Conservation (phyloP, 2,329 filamentous ascomycete species). For the Pseudocercospora vitis region DNA sequence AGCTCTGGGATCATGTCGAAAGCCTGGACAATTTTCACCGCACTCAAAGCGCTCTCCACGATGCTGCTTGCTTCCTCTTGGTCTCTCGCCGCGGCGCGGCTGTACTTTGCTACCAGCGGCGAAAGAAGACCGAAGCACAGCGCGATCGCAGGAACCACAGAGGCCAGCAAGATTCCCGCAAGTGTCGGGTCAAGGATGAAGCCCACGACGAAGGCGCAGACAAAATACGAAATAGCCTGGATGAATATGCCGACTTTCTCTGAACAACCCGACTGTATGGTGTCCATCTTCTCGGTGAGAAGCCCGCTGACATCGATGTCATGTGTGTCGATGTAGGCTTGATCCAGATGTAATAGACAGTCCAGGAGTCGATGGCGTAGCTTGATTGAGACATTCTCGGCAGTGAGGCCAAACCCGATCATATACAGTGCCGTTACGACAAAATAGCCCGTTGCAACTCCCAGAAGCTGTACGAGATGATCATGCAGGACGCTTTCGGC, state of each 20-base stretch:
- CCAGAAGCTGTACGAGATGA: slow-evolving; percentile 47
- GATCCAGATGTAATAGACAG: slow-evolving; percentile 52
- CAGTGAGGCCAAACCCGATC: slow-evolving; percentile 52
- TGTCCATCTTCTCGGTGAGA: slow-evolving; percentile 48
- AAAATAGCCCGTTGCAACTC: slow-evolving; percentile 51
- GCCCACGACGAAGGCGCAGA: slow-evolving; percentile 48
- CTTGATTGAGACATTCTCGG: slow-evolving; percentile 51
- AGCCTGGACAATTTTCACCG: slow-evolving; percentile 51
- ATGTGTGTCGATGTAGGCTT: slow-evolving; percentile 53
- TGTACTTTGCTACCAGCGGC: slow-evolving; percentile 42
- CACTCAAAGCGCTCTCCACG: slow-evolving; percentile 48
- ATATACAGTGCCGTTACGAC: slow-evolving; percentile 52
- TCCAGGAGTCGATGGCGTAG: slow-evolving; percentile 50
- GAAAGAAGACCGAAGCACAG: slow-evolving; percentile 47
- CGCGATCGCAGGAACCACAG: slow-evolving; percentile 52
- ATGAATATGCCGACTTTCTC: slow-evolving; percentile 52
- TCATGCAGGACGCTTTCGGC: slow-evolving; percentile 44
- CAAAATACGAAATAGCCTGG: slow-evolving; percentile 48
- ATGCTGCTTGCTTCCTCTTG: slow-evolving; percentile 47
- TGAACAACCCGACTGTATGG: slow-evolving; percentile 49
- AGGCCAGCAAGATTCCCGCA: slow-evolving; percentile 45
- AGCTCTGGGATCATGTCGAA: slow-evolving; percentile 47
- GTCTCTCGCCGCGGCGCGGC: slow-evolving; percentile 41
- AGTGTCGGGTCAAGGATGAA: slow-evolving; percentile 47
- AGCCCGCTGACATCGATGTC: slow-evolving; percentile 52